These are phyloP conservation scores for Rhodotorula graminis DNA, from an alignment of 768 basidiomycete genomes.

Conservation along the genomic window DNA sequence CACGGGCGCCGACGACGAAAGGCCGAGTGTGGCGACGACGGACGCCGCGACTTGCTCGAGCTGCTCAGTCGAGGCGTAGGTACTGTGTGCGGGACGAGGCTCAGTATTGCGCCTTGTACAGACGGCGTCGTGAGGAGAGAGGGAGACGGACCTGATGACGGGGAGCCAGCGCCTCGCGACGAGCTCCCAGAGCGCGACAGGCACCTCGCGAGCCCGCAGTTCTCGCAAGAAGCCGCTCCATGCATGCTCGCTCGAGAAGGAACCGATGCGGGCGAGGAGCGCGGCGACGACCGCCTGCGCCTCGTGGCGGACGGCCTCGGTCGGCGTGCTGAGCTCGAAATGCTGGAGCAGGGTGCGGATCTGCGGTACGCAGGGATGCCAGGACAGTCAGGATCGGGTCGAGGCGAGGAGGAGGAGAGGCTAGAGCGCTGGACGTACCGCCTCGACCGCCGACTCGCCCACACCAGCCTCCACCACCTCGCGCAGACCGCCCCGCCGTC, in stretches of 20 bases:
- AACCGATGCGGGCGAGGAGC: conserved; percentile 1
- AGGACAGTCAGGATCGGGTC: neutral
- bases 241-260: neutral
- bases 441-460: conserved; percentile 8
- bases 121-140: no score
- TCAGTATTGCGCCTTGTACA: no score
- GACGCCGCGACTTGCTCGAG: conserved; percentile 5
- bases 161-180: conserved; percentile 18
- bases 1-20: neutral
- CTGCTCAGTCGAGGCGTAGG: neutral
- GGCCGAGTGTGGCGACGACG: neutral
- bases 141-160: conserved; percentile 11
- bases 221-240: conserved; percentile 3
- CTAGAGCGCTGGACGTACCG: no score
- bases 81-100: neutral
- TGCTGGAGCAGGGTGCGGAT: conserved; percentile 23
- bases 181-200: conserved; percentile 29
- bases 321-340: neutral
- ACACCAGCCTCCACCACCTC: conserved; percentile 1
- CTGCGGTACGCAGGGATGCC: conserved; percentile 7
- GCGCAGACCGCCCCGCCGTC: conserved; percentile 9
- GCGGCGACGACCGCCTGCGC: neutral
- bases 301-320: neutral
- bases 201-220: neutral
- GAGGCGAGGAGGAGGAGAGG: no score